These are phyloP conservation scores for Lolium perenne DNA, from an alignment of 176 grass and related monocot genomes.

Conservation along the genomic window DNA sequence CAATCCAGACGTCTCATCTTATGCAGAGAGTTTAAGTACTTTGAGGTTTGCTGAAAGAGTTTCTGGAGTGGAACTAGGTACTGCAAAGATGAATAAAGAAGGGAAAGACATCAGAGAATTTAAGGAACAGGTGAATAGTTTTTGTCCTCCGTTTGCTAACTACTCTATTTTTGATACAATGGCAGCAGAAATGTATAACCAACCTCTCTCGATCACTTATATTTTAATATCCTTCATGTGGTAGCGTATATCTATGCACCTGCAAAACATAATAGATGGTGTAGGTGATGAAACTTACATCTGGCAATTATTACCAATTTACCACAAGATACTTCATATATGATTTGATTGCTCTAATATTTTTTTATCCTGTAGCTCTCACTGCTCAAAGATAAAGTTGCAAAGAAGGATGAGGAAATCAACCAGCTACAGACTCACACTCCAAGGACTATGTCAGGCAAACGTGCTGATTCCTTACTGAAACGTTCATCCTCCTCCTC, in stretches of 20 bases:
- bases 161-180: neutral
- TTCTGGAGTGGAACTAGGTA: constrained; percentile 77
- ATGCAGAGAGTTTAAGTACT: constrained; percentile 77
- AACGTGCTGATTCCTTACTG: constrained; percentile 49
- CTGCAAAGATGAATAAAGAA: constrained; percentile 75
- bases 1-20: constrained; percentile 64
- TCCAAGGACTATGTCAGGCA: constrained; percentile 48
- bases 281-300: neutral
- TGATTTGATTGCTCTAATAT: constrained; percentile 32
- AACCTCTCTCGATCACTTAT: constrained; percentile 5
- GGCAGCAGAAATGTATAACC: neutral
- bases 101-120: constrained; percentile 69
- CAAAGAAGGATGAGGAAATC: constrained; percentile 80
- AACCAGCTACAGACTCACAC: constrained; percentile 55
- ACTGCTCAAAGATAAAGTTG: constrained; percentile 70
- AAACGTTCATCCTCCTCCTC: constrained; percentile 83
- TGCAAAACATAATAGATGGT: neutral
- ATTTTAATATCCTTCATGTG: constrained; percentile 5
- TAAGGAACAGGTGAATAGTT: constrained; percentile 63
- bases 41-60: constrained; percentile 91
- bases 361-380: constrained; percentile 51
- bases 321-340: neutral
- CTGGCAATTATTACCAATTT: neutral
- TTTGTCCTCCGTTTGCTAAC: constrained; percentile 3
- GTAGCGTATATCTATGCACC: neutral